phyloP scores from a whole-genome alignment of 2,329 filamentous ascomycete genomes.

The Aaosphaeria arxii region DNA sequence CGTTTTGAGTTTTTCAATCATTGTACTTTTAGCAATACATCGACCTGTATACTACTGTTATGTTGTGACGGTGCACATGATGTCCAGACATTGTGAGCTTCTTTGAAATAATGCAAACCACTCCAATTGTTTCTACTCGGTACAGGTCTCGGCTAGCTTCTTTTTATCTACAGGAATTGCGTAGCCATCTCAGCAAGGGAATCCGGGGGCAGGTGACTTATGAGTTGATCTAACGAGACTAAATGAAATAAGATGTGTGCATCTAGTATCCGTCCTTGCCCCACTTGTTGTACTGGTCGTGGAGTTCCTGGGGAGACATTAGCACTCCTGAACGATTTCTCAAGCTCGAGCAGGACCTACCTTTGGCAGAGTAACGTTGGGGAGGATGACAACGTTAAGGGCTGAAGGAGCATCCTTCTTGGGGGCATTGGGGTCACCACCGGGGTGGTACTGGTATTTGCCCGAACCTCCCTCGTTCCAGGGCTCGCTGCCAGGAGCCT shows the following conservation, averaged over 20 bases:
- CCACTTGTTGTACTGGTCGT: constrained; percentile 99
- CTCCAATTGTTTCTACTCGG: constrained; percentile 1
- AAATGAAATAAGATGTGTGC: not conserved
- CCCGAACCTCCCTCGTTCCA: constrained; percentile 71
- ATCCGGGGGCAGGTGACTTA: not conserved
- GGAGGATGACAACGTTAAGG: constrained; percentile 90
- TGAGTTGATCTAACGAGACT: not conserved
- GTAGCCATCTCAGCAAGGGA: constrained; percentile 8
- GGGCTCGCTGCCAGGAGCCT: constrained; percentile 78
- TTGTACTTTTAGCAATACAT: too few relatives aligned
- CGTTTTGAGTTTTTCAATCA: too few relatives aligned
- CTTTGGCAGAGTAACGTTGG: constrained; percentile 89
- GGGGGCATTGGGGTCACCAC: constrained; percentile 71
- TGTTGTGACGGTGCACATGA: too few relatives aligned
- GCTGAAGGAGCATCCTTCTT: constrained; percentile 92
- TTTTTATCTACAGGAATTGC: constrained; percentile 12
- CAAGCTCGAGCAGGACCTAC: constrained; percentile 10
- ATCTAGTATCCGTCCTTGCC: constrained; percentile 85
- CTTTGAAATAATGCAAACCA: too few relatives aligned
- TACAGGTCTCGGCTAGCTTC: constrained; percentile 4
- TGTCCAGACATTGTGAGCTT: too few relatives aligned
- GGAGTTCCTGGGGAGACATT: constrained; percentile 62
- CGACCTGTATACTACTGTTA: too few relatives aligned
- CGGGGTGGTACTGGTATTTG: constrained; percentile 69
- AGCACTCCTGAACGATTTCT: too few relatives aligned